These are phyloP conservation scores for Gossypium bickii DNA, from an alignment of 345 rosid genomes.

Conservation along the genomic window DNA sequence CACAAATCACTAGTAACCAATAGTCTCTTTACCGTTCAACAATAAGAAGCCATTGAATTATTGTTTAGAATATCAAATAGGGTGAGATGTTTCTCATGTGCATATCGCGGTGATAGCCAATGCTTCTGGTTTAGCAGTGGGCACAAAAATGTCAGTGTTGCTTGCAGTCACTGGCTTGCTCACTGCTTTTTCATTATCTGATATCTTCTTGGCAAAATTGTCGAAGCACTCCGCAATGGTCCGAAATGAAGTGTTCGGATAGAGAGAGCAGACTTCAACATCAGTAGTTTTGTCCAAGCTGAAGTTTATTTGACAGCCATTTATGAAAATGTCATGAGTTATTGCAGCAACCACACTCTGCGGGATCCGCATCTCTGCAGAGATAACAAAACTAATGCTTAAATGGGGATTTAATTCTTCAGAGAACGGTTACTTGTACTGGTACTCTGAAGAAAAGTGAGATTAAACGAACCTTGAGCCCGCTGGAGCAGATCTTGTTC, in stretches of 20 bases:
- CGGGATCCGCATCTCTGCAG: conserved; percentile 34
- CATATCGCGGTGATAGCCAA: conserved; percentile 17
- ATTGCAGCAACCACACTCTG: conserved; percentile 29
- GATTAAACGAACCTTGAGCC: conserved; percentile 23
- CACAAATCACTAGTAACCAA: background rate
- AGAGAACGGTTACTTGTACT: background rate
- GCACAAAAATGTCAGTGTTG: background rate
- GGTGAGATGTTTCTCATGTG: conserved; percentile 11
- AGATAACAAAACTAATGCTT: background rate
- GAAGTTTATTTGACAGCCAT: conserved; percentile 31
- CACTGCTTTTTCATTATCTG: conserved; percentile 9
- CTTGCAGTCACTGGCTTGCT: background rate
- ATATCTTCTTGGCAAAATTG: conserved; percentile 17
- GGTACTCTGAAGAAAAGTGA: background rate
- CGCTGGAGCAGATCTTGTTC: conserved; percentile 29
- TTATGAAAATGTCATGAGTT: conserved; percentile 36
- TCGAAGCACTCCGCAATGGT: conserved; percentile 27
- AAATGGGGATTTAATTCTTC: background rate
- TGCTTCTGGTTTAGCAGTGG: conserved; percentile 5
- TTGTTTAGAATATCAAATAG: background rate
- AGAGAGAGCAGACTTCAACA: conserved; percentile 23
- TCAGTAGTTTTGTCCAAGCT: conserved; percentile 20
- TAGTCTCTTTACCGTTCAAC: background rate
- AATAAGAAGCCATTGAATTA: background rate
- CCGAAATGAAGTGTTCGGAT: conserved; percentile 19